Evolutionary conservation across 1,284 basidiomycete genomes (phyloP), one percentile per base, ranked within the genome.

Genomic region (Sphagnurus paluster): DNA sequence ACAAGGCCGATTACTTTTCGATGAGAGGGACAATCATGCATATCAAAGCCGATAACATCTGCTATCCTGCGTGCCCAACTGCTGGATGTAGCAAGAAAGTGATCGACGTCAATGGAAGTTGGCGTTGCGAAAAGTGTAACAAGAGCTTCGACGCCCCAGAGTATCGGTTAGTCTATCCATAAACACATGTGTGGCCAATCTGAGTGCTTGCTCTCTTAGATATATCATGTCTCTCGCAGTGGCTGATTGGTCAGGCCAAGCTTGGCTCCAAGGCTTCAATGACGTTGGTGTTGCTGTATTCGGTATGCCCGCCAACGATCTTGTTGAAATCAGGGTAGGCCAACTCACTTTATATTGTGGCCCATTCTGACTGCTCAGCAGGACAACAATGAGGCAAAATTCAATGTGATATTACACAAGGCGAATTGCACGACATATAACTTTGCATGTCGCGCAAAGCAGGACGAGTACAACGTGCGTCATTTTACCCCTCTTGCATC

Each of bases 251-350:
- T 89, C 92, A 11, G 87, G 85, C 16, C 90, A 94, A 63, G 79
- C 87, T 20, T 99, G 96, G 96, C 71, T 99, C 34, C 90, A 90
- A 49, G 93, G 92, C 1, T 99, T 99, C 76, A 98, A 99, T 65
- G 97, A 99, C 11, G 82, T 90, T 23, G 96, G 94, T 2, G 67
- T 84, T 48, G 71, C 75, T 16, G 68, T 98, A 10, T 84, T 99
- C 54, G 89, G 83, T 25, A 84, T 84, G 71, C 70, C 80, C 14
- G 97, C 93, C 11, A 84, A 93, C 60, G 86, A 96, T 34, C 68
- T 98, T 24, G 70, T 88, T 49, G 74, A 76, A 26, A 72, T 93
- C 50, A 89, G 79, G 73, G 90, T 85, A 41, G 0, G 43, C 19
- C 23, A 9, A 3, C n/a, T 26, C 28, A 26, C 41, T 14, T 38